Conservation (phyloP, 352 stramenopile genomes). For the Globisporangium echinulatum region DNA sequence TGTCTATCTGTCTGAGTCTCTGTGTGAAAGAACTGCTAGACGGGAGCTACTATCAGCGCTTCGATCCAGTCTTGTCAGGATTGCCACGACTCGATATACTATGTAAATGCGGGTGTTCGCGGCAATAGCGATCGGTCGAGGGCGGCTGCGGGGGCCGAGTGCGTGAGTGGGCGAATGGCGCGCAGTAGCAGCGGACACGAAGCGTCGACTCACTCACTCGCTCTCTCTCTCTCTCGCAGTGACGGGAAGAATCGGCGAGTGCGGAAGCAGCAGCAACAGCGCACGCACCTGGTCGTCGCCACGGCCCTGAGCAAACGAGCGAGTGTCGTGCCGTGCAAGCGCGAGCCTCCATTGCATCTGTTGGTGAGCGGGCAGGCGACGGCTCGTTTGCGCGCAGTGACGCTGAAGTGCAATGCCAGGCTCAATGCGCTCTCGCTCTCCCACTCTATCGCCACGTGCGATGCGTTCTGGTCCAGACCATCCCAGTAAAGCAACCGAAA, state of each 20-base stretch:
- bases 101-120: not conserved
- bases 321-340: not conserved
- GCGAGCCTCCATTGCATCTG: too few relatives aligned
- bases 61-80: too few relatives aligned
- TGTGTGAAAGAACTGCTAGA: not conserved
- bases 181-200: not conserved
- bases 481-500: too few relatives aligned
- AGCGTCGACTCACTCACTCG: too few relatives aligned
- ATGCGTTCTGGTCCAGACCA: too few relatives aligned
- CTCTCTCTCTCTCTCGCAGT: not conserved
- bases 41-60: not conserved
- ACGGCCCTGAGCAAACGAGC: not conserved
- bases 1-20: constrained; percentile 7
- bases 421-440: too few relatives aligned
- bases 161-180: not conserved
- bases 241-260: not conserved
- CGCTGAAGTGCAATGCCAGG: too few relatives aligned
- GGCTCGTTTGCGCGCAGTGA: too few relatives aligned
- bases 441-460: too few relatives aligned
- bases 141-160: not conserved
- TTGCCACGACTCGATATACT: not conserved
- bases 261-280: not conserved
- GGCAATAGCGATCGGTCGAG: not conserved
- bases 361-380: too few relatives aligned
- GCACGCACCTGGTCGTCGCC: not conserved